phyloP scores from a whole-genome alignment of 106 monocot species.

The Vanilla planifolia region DNA sequence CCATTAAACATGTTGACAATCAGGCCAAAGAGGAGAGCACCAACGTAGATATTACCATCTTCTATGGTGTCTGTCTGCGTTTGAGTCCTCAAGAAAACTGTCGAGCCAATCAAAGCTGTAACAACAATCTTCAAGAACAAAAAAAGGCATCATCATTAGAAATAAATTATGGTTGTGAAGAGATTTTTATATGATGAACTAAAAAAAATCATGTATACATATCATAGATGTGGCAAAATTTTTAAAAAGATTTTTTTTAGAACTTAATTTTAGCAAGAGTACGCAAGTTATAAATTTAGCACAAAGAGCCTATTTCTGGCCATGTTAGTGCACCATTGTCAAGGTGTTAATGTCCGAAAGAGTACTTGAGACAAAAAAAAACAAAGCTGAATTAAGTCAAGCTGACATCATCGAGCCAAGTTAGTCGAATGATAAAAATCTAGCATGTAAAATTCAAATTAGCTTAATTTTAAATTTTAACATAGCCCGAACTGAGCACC shows the following conservation, averaged over 20 bases:
- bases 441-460: no score
- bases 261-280: not conserved
- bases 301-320: no score
- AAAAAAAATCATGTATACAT: not conserved
- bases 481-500: not conserved
- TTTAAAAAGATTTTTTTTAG: no score
- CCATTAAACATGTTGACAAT: slow-evolving; percentile 28
- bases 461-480: no score
- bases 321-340: no score
- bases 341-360: no score
- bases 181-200: not conserved
- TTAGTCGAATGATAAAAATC: no score
- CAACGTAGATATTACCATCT: slow-evolving; percentile 19
- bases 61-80: slow-evolving; percentile 7
- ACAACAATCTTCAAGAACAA: slow-evolving; percentile 8
- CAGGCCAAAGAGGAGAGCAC: slow-evolving; percentile 17
- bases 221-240: no score
- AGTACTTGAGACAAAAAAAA: no score
- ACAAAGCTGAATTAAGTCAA: no score
- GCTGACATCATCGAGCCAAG: no score
- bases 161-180: not conserved
- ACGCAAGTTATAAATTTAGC: no score
- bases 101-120: slow-evolving; percentile 6
- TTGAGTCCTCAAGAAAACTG: slow-evolving; percentile 18
- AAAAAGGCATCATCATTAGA: not conserved